Base-by-base conservation (phyloP, 2,329 filamentous ascomycete species). In the Claviceps cyperi region DNA sequence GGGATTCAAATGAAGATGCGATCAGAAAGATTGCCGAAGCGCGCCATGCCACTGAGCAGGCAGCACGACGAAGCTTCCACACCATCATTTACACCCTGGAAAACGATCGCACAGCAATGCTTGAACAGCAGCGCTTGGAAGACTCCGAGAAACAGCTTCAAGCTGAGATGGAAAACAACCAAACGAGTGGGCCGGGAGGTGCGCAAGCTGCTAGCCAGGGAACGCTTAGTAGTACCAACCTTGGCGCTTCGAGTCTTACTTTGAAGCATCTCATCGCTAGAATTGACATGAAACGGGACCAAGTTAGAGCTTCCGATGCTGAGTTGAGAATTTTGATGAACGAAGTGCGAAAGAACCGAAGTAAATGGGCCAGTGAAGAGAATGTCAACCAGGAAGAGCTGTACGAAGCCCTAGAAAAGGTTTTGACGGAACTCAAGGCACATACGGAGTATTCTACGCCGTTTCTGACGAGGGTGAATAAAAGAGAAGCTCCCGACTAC, bases 341-440 rank as follows among this genome's bases (percentile, higher is more conserved):
- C 59, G 92, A 98, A 66, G 92, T 98, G 17, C 81, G 92, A 55
- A 98, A 97, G 67, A 97, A 97, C 59, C 78, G 92, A 60, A 97
- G 91, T 67, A 98, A 98, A 69, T 98, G 92, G 92, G 91, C 92
- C 3, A 97, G 86, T 64, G 92, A 97, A 66, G 92, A 98, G 59
- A 92, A 94, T 58, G 84, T 98, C 54, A 91, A 92, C 52, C 92
- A 98, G 67, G 92, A 98, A 66, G 92, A 98, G 67, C 75, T 98
- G 5, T 98, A 98, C 64, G 92, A 98, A 69, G 88, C 92, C 11
- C 76, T 92, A 14, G 92, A 98, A 65, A 97, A 97, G 70, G 92
- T 98, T 48, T 75, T 98, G 60, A 94, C 90, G 61, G 91, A 97
- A 65, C 80, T 98, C 50, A 97, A 97, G 67, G 92, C 92, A 37